Conservation (phyloP, 2,329 filamentous ascomycete species). For the Achaetomium macrosporum region DNA sequence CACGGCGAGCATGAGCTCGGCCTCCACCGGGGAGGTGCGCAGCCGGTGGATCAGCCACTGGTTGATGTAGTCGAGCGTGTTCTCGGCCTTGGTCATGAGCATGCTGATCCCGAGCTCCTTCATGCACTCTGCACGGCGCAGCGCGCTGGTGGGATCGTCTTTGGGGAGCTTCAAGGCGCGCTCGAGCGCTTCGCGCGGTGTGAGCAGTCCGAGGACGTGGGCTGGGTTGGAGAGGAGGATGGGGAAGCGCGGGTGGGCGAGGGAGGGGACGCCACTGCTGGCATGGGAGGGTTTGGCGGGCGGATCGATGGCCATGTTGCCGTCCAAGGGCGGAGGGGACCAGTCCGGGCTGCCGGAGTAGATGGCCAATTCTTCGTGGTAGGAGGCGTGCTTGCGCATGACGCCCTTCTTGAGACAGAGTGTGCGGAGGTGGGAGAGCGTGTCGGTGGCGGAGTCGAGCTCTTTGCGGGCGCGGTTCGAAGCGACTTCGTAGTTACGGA, state of each 20-base stretch:
- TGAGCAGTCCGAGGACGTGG: constrained; percentile 40
- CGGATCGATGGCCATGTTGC: constrained; percentile 39
- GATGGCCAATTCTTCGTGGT: constrained; percentile 36
- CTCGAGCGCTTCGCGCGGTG: constrained; percentile 37
- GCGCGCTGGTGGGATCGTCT: constrained; percentile 31
- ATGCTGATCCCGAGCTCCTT: constrained; percentile 46
- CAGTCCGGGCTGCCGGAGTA: constrained; percentile 29
- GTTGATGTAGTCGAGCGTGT: constrained; percentile 43
- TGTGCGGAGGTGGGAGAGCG: constrained; percentile 32
- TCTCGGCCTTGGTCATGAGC: constrained; percentile 35
- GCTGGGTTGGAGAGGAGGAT: constrained; percentile 45
- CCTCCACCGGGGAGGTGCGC: constrained; percentile 41
- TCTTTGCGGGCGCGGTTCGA: constrained; percentile 30
- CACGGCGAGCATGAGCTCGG: constrained; percentile 36
- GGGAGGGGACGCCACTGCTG: constrained; percentile 5
- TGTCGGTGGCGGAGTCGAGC: constrained; percentile 31
- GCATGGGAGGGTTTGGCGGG: constrained; percentile 36
- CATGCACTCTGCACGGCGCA: constrained; percentile 35
- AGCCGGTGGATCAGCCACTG: constrained; percentile 50
- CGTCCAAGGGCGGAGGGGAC: constrained; percentile 21
- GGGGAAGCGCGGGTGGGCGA: constrained; percentile 39
- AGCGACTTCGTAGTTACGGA: constrained; percentile 37
- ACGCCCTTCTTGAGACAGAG: constrained; percentile 38
- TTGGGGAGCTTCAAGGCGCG: constrained; percentile 34
- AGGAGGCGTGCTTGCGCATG: constrained; percentile 39